phyloP scores from a whole-genome alignment of 371 early-diverging fungal species.

The Saksenaea oblongispora region DNA sequence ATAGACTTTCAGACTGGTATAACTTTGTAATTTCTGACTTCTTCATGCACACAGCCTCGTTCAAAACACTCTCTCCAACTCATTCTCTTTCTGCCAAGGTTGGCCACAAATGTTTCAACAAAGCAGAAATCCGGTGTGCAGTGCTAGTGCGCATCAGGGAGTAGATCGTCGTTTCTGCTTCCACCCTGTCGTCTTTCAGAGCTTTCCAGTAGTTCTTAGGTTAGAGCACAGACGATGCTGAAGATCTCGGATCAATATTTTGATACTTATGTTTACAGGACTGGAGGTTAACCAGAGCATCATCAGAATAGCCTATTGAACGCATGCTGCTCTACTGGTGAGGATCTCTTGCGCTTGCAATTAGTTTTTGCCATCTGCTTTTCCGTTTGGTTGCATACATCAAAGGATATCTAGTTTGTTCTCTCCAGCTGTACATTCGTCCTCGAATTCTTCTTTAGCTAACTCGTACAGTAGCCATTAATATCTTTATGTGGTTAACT shows the following conservation, averaged over 20 bases:
- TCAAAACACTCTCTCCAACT: background rate
- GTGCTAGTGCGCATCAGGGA: background rate
- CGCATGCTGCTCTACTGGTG: background rate
- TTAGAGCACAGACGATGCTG: constrained; percentile 6
- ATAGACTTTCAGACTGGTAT: background rate
- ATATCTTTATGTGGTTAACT: too few species aligned
- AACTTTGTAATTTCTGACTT: background rate
- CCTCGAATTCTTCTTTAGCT: background rate
- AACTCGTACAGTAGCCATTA: constrained; percentile 3
- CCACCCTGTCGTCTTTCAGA: background rate
- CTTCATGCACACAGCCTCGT: background rate
- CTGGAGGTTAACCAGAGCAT: background rate
- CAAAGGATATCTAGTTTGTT: background rate
- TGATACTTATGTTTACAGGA: background rate
- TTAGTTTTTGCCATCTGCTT: background rate
- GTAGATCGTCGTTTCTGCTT: background rate
- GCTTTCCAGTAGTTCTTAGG: background rate
- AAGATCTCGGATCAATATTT: constrained; percentile 1
- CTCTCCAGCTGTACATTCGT: background rate
- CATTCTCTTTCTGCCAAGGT: background rate
- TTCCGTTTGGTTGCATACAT: background rate
- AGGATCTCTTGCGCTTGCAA: background rate
- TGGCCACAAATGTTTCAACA: background rate
- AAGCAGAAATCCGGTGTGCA: background rate
- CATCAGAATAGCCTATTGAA: background rate